Evolutionary conservation across 2,329 filamentous ascomycete genomes (phyloP).

Genomic region (Aspergillus felis): DNA sequence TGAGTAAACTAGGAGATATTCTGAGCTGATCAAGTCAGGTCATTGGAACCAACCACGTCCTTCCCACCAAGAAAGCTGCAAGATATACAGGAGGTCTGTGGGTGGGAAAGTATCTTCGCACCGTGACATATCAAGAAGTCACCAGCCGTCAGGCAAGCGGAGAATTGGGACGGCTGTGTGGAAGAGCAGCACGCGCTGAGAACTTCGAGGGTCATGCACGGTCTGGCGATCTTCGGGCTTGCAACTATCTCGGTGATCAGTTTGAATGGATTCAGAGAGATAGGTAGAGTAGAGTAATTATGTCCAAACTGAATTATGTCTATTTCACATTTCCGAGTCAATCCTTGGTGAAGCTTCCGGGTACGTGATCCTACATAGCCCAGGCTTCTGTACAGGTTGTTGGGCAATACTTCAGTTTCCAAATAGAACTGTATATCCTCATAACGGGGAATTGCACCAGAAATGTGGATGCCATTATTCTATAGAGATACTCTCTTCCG

Average conservation of each 20-base stretch:
- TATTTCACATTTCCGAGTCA: too few species aligned
- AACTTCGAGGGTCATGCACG: constrained; percentile 53
- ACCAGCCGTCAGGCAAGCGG: constrained; percentile 42
- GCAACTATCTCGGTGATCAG: constrained; percentile 41
- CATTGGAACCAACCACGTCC: constrained; percentile 54
- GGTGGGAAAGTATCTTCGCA: constrained; percentile 54
- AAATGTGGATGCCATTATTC: too few species aligned
- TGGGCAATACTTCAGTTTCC: too few species aligned
- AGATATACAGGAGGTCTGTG: constrained; percentile 52
- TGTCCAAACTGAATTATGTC: too few species aligned
- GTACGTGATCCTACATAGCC: too few species aligned
- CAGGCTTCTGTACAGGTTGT: too few species aligned
- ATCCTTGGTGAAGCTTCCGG: too few species aligned
- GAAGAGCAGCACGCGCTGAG: constrained; percentile 48
- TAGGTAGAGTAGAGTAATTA: too few species aligned
- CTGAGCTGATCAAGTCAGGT: constrained; percentile 29
- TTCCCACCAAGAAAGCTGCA: constrained; percentile 48
- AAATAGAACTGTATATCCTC: too few species aligned
- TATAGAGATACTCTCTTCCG: too few species aligned
- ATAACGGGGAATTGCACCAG: too few species aligned
- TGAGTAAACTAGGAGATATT: neutral
- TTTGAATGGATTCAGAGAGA: constrained; percentile 40
- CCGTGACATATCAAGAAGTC: constrained; percentile 53
- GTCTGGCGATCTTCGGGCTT: constrained; percentile 48
- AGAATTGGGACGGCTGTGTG: constrained; percentile 48